These are phyloP conservation scores for Amoebophrya sp. DNA, from an alignment of 169 alveolate genomes.

Conservation along the genomic window DNA sequence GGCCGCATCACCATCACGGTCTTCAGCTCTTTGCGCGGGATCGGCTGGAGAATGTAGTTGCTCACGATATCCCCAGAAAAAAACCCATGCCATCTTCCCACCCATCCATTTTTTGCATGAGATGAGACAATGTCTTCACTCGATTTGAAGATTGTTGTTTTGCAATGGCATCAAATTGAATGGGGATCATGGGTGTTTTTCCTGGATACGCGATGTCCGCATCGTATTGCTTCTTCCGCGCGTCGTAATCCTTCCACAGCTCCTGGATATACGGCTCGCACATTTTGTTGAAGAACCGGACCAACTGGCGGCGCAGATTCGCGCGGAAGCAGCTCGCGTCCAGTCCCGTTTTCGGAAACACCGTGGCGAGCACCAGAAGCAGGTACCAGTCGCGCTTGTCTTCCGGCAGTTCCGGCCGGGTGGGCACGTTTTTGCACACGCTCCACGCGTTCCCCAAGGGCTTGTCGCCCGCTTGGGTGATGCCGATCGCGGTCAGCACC, in stretches of 20 bases:
- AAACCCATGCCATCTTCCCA: no score
- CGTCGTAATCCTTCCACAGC: background rate
- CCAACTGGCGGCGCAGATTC: background rate
- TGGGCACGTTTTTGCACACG: background rate
- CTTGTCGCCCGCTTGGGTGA: constrained; percentile 1
- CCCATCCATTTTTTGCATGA: no score
- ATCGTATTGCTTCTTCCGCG: constrained; percentile 8
- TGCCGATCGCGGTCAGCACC: constrained; percentile 9
- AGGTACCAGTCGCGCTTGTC: background rate
- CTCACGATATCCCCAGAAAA: no score
- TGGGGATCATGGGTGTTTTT: no score
- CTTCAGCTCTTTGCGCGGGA: background rate
- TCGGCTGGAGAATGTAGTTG: background rate
- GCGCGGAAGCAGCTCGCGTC: constrained; percentile 25
- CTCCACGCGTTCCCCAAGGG: background rate
- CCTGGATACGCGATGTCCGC: background rate
- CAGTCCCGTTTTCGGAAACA: background rate
- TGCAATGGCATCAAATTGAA: no score
- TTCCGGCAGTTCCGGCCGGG: constrained; percentile 8
- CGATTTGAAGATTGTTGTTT: no score
- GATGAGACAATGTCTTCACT: no score
- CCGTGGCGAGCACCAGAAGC: background rate
- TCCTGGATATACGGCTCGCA: constrained; percentile 11
- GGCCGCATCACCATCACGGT: background rate
- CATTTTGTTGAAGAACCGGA: background rate